Percentiles rank a stretch among this genome's conserved stretches.
Conservation (phyloP, 768 basidiomycete species). For the Pleurotus tuber-regium region DNA sequence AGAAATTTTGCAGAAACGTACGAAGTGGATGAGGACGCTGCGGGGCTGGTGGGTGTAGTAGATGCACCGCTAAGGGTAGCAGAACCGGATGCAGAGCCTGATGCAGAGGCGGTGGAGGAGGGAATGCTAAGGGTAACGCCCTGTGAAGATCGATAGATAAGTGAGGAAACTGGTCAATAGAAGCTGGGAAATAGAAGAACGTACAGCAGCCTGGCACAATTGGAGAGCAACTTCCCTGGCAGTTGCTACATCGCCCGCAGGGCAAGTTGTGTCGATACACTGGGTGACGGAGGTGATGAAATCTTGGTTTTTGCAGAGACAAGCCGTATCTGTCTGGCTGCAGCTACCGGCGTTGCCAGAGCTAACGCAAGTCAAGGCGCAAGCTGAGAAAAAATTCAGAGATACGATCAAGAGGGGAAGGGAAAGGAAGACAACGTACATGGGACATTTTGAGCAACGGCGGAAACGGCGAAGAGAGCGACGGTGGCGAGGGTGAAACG, state of each 20-base stretch:
- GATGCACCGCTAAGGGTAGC: no score
- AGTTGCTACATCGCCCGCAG: conserved; percentile 19
- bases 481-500: conserved; percentile 44
- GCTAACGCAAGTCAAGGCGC: conserved; percentile 7
- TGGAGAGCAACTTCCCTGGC: conserved; percentile 16
- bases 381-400: background rate
- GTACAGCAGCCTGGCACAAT: conserved; percentile 1
- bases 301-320: conserved; percentile 15
- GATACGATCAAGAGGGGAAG: background rate
- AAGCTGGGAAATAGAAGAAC: background rate
- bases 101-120: background rate
- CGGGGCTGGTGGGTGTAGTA: background rate
- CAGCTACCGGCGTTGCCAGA: conserved; percentile 12
- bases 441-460: conserved; percentile 37
- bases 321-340: conserved; percentile 14
- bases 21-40: background rate
- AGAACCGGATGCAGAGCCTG: no score
- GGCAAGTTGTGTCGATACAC: conserved; percentile 18
- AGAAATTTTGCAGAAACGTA: background rate
- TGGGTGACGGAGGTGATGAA: conserved; percentile 14
- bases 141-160: background rate
- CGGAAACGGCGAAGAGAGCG: conserved; percentile 37
- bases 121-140: conserved; percentile 9
- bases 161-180: background rate
- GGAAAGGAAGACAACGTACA: conserved; percentile 22